These are phyloP conservation scores for Pachysandra terminalis DNA, from an alignment of 164 flowering plant genomes.

Conservation along the genomic window DNA sequence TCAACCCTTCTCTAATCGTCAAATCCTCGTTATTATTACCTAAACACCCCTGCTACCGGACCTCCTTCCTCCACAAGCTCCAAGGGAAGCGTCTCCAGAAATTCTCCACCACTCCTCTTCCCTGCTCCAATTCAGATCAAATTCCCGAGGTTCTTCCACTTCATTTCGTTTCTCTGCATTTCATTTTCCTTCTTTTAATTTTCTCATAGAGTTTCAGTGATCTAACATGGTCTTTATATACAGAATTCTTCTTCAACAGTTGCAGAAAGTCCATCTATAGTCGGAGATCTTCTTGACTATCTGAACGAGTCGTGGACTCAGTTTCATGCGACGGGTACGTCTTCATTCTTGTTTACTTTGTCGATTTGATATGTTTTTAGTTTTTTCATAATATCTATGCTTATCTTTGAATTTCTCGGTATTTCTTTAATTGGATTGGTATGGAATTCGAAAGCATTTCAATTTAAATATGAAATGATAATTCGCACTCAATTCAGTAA, in stretches of 20 bases:
- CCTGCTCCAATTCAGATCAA: conserved; percentile 37
- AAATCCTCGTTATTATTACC: conserved; percentile 19
- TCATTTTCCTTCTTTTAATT: background rate
- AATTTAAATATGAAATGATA: too few species aligned
- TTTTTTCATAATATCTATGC: background rate
- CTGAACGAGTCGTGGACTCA: conserved; percentile 96
- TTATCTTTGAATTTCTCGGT: too few species aligned
- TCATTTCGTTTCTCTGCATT: background rate
- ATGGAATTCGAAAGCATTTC: too few species aligned
- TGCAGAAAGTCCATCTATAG: conserved; percentile 45
- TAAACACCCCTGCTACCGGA: conserved; percentile 13
- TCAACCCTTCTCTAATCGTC: conserved; percentile 21
- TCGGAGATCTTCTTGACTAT: conserved; percentile 76
- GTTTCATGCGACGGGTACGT: conserved; percentile 85
- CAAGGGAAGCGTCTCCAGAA: conserved; percentile 18
- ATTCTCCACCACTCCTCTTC: conserved; percentile 25
- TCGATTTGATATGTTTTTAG: background rate
- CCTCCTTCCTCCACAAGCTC: conserved; percentile 3
- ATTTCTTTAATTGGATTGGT: too few species aligned
- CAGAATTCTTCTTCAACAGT: conserved; percentile 13
- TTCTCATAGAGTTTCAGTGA: background rate
- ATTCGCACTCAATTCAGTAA: too few species aligned
- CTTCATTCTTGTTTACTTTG: background rate
- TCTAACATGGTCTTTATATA: background rate
- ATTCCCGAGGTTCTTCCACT: conserved; percentile 26